These are phyloP conservation scores for Lunasporangiospora selenospora DNA, from an alignment of 192 early-diverging fungal genomes.

Conservation along the genomic window DNA sequence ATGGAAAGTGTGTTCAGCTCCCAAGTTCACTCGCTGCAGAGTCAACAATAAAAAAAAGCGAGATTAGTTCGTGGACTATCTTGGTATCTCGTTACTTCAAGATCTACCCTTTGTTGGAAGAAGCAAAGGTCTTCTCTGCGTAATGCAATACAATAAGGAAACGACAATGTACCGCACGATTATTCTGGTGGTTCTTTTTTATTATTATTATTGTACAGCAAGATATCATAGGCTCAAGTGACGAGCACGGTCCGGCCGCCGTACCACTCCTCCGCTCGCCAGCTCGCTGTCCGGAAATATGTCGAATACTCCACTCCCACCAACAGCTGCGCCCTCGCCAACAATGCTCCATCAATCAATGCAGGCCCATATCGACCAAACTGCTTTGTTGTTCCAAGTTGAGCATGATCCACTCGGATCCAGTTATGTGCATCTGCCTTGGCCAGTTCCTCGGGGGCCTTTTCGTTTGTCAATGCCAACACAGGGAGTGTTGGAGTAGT, in stretches of 20 bases:
- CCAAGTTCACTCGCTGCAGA: too few relatives aligned
- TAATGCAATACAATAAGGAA: too few relatives aligned
- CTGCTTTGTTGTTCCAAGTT: constrained; percentile 18
- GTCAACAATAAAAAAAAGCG: too few relatives aligned
- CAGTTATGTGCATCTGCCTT: constrained; percentile 36
- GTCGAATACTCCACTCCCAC: constrained; percentile 42
- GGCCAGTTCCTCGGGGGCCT: constrained; percentile 21
- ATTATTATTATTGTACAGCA: too few relatives aligned
- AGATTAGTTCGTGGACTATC: too few relatives aligned
- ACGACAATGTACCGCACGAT: too few relatives aligned
- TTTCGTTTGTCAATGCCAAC: constrained; percentile 32
- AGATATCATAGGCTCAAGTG: too few relatives aligned
- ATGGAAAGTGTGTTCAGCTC: too few relatives aligned
- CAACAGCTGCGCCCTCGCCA: constrained; percentile 16
- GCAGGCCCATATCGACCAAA: constrained; percentile 37
- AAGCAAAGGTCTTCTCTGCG: too few relatives aligned
- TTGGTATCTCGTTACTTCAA: too few relatives aligned
- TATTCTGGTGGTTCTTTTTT: too few relatives aligned
- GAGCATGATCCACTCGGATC: constrained; percentile 30
- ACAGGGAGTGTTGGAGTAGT: constrained; percentile 29
- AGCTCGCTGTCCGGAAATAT: constrained; percentile 29
- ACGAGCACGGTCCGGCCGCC: constrained; percentile 18
- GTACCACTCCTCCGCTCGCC: constrained; percentile 36
- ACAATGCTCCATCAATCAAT: constrained; percentile 34
- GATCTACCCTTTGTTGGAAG: too few relatives aligned